Base-by-base conservation (phyloP, 192 early-diverging fungal species). In the Chytriomyces confervae region DNA sequence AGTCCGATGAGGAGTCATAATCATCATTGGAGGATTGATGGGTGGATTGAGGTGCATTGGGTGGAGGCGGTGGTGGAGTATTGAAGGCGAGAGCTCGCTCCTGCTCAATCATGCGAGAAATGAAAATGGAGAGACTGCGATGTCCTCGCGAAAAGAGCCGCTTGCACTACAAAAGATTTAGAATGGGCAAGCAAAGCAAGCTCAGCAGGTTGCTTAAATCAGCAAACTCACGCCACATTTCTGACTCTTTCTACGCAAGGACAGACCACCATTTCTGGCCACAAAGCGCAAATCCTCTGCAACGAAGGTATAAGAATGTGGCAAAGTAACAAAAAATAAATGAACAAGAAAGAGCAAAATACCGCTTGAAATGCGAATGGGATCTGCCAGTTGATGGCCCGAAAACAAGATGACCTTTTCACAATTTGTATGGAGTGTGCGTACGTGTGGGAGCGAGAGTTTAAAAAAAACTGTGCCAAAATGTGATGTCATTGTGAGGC, bases 341-440 rank as follows among this genome's bases (percentile, higher is more conserved):
- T 47, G 11, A 49, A 48, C 24, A 45, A 48, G 24, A 7, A 48
- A 11, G 18, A 69, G 11, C 11, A 62, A 3, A n/a, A 74, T 48
- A 74, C 72, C 72, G 8, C 29, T 48, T 10, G 77, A 72, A 3
- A 79, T 47, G 20, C 62, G 76, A 51, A 79, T 66, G 53, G 27
- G 20, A 29, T 79, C 77, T 11, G 77, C 65, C 9, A 79, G 70
- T 50, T 79, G 77, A 43, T 79, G 70, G 24, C 72, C 77, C 7
- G 27, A 51, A 50, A 79, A 79, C 46, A 79, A 10, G 48, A 79
- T 64, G 49, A 79, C 76, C 76, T 77, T n/a, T 11, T 9, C 67
- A 64, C 63, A 6, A 13, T 13, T 20, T 57, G 53, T 57, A 5
- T n/a, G 20, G 13, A n/a, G 53, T 20, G 53, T 13, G 53, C 10